Evolutionary conservation across 768 basidiomycete species (phyloP).

Genomic region (Rossbeevera mucosa): DNA sequence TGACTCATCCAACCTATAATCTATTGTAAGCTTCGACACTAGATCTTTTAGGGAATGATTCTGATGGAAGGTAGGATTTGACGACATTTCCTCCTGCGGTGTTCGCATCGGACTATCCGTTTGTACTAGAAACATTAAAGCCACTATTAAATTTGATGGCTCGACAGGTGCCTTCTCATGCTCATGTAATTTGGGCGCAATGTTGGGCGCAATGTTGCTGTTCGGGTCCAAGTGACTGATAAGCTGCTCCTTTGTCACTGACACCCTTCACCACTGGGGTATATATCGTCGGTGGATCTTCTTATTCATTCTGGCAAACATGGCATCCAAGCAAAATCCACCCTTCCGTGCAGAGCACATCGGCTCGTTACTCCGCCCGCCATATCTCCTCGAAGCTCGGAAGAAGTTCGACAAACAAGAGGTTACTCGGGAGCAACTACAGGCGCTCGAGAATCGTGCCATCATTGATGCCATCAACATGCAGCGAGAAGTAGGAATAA

Average conservation of each 20-base stretch:
- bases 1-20: too few relatives aligned
- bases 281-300: not conserved
- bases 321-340: constrained; percentile 26
- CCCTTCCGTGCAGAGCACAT: constrained; percentile 45
- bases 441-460: constrained; percentile 35
- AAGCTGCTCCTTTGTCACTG: not conserved
- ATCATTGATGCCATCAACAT: constrained; percentile 34
- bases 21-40: not conserved
- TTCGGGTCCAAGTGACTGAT: not conserved
- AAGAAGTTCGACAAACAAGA: constrained; percentile 33
- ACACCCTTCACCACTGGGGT: constrained; percentile 2
- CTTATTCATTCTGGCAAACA: not conserved
- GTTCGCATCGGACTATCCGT: not conserved
- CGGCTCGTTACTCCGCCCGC: constrained; percentile 42
- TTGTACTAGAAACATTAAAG: too few relatives aligned
- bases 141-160: not conserved
- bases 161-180: not conserved
- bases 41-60: not conserved
- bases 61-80: too few relatives aligned
- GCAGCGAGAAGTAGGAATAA: constrained; percentile 40
- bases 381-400: constrained; percentile 35
- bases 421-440: constrained; percentile 32
- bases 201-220: not conserved
- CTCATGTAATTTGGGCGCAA: not conserved
- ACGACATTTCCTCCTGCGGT: too few relatives aligned